These are phyloP conservation scores for Xylaria sp. DNA, from an alignment of 2,329 filamentous ascomycete genomes.

Conservation along the genomic window DNA sequence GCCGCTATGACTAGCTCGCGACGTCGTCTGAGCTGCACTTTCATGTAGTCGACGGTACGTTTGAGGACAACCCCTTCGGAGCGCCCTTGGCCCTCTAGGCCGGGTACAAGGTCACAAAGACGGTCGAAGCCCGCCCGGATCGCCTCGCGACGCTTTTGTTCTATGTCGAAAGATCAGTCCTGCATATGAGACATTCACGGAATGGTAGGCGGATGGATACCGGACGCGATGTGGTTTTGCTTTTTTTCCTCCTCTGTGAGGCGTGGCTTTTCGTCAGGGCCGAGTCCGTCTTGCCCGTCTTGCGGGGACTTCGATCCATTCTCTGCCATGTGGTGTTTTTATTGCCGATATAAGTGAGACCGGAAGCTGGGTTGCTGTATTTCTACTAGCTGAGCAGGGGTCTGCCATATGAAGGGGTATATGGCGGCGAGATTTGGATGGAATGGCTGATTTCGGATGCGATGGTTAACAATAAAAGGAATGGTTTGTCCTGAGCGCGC, in stretches of 20 bases:
- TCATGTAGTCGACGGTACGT: slow-evolving; percentile 73
- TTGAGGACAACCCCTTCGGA: slow-evolving; percentile 87
- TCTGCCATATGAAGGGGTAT: slow-evolving; percentile 18
- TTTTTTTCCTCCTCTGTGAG: slow-evolving; percentile 66
- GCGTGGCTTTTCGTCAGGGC: slow-evolving; percentile 59
- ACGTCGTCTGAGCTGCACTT: slow-evolving; percentile 67
- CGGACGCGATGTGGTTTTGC: slow-evolving; percentile 65
- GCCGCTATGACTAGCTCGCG: slow-evolving; percentile 67
- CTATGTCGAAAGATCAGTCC: slow-evolving; percentile 40
- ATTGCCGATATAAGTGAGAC: neutral
- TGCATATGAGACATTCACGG: neutral
- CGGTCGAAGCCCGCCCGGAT: slow-evolving; percentile 87
- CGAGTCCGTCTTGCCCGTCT: slow-evolving; percentile 40
- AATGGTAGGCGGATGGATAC: slow-evolving; percentile 46
- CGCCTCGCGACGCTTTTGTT: slow-evolving; percentile 72
- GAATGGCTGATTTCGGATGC: neutral
- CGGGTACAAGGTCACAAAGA: slow-evolving; percentile 82
- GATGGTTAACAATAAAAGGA: slow-evolving; percentile 19
- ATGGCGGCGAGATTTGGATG: neutral
- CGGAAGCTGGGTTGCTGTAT: neutral
- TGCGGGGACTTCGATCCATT: slow-evolving; percentile 39
- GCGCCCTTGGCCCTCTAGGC: slow-evolving; percentile 81
- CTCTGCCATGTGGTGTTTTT: slow-evolving; percentile 28
- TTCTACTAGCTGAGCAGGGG: neutral
- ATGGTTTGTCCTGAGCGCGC: slow-evolving; percentile 2